Evolutionary conservation across 805 yeast species (phyloP), one percentile per base, ranked within the genome.

Genomic region (Candida ascalaphidarum): DNA sequence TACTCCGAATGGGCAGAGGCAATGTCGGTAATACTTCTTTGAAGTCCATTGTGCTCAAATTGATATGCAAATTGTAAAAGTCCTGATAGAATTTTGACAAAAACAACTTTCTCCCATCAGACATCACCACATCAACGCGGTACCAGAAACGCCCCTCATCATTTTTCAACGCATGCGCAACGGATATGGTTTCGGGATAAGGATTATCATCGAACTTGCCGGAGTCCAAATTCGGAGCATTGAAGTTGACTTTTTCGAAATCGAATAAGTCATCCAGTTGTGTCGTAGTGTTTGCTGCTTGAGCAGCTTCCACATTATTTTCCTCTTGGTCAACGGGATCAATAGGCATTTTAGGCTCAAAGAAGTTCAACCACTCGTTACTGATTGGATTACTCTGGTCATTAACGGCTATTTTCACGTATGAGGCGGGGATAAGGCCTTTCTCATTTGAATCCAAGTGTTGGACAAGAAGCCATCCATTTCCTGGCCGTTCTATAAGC

Each of bases 351-450:
- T n/a, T n/a, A n/a, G n/a, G n/a, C n/a, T n/a, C n/a, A n/a, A n/a
- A n/a, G n/a, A n/a, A n/a, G 26, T 49, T 43, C 12, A 58, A 35
- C 65, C 64, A 59, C 17, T 46, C 49, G 5, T 34, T 15, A 9
- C 52, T 33, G 5, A 61, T 44, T 1, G 68, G 66, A 9, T 42
- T 42, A n/a, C 35, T 33, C 4, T 41, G 33, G 30, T 61, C 67
- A 30, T 60, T 61, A n/a, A 58, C 56, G 6, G 52, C 57, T 12
- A 61, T 61, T 11, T 51, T 56, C 11, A 59, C 55, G 33, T 57
- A 60, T 25, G 55, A 48, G 3, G 66, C 63, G 5, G 68, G 67
- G 18, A 61, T 51, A 4, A 53, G 37, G 0, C 68, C 68, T 7
- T 18, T 30, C 10, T 32, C 25, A 18, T 35, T 39, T 10, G 44